Evolutionary conservation across 306 rosid species (phyloP).

Genomic region (Castanospermum australe): DNA sequence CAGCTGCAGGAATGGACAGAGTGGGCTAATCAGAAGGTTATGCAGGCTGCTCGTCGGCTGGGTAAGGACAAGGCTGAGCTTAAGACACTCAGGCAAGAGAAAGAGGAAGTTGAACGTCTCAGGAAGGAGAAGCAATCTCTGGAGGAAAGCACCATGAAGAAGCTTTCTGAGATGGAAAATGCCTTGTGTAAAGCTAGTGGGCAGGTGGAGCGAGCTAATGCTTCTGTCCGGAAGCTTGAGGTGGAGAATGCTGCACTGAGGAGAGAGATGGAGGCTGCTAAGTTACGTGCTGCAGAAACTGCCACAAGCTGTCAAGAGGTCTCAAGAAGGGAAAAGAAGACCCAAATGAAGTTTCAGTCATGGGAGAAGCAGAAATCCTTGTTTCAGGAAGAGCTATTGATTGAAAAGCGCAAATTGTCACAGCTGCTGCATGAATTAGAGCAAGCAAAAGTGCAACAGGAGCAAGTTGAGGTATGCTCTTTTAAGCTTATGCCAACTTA

Average conservation of each 20-base stretch:
- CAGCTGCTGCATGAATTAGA: constrained; percentile 57
- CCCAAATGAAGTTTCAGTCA: constrained; percentile 61
- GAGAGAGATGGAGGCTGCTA: constrained; percentile 80
- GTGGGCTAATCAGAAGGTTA: constrained; percentile 89
- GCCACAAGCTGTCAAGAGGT: constrained; percentile 77
- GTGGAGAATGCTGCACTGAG: constrained; percentile 69
- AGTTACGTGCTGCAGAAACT: constrained; percentile 61
- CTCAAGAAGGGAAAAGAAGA: constrained; percentile 71
- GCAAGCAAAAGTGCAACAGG: constrained; percentile 63
- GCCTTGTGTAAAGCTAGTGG: constrained; percentile 80
- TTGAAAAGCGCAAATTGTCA: constrained; percentile 53
- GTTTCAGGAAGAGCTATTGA: constrained; percentile 59
- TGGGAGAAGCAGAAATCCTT: constrained; percentile 77
- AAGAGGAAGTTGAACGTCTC: constrained; percentile 79
- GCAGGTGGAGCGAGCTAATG: constrained; percentile 80
- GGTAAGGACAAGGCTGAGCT: constrained; percentile 84
- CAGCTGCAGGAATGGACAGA: constrained; percentile 87
- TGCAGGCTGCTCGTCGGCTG: constrained; percentile 90
- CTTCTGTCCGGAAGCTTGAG: constrained; percentile 70
- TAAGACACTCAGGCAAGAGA: constrained; percentile 70
- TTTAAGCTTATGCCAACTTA: constrained; percentile 13
- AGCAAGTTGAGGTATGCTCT: constrained; percentile 64
- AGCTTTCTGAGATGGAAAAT: constrained; percentile 88
- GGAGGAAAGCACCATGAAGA: constrained; percentile 80
- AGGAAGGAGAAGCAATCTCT: constrained; percentile 75